A percentile compares a stretch with the other conserved stretches of the same genome.
These are phyloP conservation scores for Cytospora piceicola DNA, from an alignment of 2,329 filamentous ascomycete species.

Conservation along the genomic window DNA sequence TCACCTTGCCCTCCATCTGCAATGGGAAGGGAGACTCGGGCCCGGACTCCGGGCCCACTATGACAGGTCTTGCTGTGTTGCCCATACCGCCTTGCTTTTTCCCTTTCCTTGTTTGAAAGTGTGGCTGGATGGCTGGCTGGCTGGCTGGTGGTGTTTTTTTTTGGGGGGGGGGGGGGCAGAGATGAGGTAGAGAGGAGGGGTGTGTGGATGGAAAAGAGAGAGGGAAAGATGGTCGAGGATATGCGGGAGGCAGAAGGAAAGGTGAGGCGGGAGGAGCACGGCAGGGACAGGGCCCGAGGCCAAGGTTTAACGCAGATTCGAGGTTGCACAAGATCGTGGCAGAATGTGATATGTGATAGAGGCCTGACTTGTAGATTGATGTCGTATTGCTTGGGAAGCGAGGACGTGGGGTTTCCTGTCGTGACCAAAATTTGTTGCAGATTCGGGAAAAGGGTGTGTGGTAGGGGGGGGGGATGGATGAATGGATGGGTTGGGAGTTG, in stretches of 20 bases:
- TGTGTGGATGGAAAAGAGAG: not conserved
- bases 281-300: not conserved
- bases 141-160: too few species aligned
- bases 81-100: slow-evolving; percentile 14
- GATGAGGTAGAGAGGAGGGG: not conserved
- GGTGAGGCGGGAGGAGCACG: slow-evolving; percentile 39
- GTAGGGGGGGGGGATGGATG: not conserved
- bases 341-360: slow-evolving; percentile 29
- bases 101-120: not conserved
- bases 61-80: slow-evolving; percentile 62
- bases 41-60: slow-evolving; percentile 74
- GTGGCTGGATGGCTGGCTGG: not conserved
- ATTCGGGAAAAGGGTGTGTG: not conserved
- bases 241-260: slow-evolving; percentile 28
- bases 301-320: slow-evolving; percentile 24
- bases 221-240: not conserved
- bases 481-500: not conserved
- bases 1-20: slow-evolving; percentile 81
- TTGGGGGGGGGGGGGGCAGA: too few species aligned
- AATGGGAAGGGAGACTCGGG: slow-evolving; percentile 82
- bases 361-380: slow-evolving; percentile 17
- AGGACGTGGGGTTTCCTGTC: slow-evolving; percentile 13
- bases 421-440: slow-evolving; percentile 16
- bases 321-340: slow-evolving; percentile 28
- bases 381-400: slow-evolving; percentile 11